phyloP scores from a whole-genome alignment of 768 basidiomycete species.

The Boletus pseudo-olivaceus region DNA sequence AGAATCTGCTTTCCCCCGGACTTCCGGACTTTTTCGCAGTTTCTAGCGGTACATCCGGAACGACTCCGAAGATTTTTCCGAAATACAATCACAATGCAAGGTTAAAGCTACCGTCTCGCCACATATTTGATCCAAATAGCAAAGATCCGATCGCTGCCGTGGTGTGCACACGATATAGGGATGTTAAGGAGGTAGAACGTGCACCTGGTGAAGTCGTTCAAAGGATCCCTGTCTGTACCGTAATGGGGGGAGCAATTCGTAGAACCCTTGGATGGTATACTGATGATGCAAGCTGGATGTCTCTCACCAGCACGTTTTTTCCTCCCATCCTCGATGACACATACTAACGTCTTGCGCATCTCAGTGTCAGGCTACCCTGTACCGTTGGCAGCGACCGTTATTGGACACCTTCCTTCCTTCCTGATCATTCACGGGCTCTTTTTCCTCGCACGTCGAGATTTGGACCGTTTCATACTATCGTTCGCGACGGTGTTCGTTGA shows the following conservation, averaged over 20 bases:
- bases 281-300: conserved; percentile 10
- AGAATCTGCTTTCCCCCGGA: conserved; percentile 20
- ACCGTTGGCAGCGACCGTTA: conserved; percentile 16
- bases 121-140: not conserved
- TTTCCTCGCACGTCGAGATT: conserved; percentile 5
- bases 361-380: conserved; percentile 10
- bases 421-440: conserved; percentile 22
- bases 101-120: not conserved
- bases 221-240: conserved; percentile 7
- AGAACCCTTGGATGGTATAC: conserved; percentile 6
- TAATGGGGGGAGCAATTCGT: not conserved
- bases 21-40: conserved; percentile 8
- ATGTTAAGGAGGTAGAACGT: conserved; percentile 7
- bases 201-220: not conserved
- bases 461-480: not conserved
- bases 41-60: conserved; percentile 19
- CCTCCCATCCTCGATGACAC: not conserved
- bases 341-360: not conserved
- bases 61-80: conserved; percentile 4
- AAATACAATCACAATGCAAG: conserved; percentile 5
- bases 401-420: conserved; percentile 14
- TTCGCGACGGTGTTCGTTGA: conserved; percentile 11
- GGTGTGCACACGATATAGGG: not conserved
- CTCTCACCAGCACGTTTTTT: not conserved
- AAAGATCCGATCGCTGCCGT: not conserved